Evolutionary conservation across 2,329 filamentous ascomycete species (phyloP).

Genomic region (Venturia oleaginea): DNA sequence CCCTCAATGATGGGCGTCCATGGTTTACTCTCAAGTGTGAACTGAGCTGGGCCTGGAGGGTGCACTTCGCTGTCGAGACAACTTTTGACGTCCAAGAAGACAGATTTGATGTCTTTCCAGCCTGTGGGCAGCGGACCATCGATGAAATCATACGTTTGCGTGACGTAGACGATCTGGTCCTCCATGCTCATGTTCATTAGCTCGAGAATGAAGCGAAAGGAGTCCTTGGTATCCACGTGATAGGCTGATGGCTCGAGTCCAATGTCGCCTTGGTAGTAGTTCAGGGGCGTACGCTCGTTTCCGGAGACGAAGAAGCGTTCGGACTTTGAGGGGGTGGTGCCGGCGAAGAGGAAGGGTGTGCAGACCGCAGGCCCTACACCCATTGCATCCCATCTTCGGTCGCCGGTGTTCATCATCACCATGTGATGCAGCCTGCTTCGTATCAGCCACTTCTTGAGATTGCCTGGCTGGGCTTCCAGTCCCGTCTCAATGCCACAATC

Average conservation of each 20-base stretch:
- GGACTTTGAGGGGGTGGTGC: neutral
- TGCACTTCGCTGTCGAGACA: conserved; percentile 7
- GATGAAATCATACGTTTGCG: conserved; percentile 11
- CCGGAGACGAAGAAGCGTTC: conserved; percentile 12
- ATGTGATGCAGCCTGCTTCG: conserved; percentile 4
- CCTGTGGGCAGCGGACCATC: conserved; percentile 6
- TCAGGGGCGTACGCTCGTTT: conserved; percentile 6
- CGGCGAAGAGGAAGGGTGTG: neutral
- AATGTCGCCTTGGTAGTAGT: neutral
- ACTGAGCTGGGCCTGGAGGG: neutral
- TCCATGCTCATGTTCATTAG: conserved; percentile 14
- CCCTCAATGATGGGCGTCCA: conserved; percentile 12
- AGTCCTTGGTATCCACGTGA: neutral
- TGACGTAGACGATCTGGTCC: conserved; percentile 11
- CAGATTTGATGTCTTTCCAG: conserved; percentile 1
- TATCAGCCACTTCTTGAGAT: neutral
- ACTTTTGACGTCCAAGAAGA: conserved; percentile 7
- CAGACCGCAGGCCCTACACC: neutral
- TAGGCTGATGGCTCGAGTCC: neutral
- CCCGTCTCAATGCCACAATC: too few relatives aligned
- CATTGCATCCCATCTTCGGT: conserved; percentile 1
- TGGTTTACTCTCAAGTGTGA: neutral
- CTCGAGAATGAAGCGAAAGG: conserved; percentile 8
- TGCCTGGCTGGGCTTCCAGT: too few relatives aligned
- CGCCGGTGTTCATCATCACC: neutral